Conservation (phyloP, 495 filamentous ascomycete species). For the Halenospora varia region DNA sequence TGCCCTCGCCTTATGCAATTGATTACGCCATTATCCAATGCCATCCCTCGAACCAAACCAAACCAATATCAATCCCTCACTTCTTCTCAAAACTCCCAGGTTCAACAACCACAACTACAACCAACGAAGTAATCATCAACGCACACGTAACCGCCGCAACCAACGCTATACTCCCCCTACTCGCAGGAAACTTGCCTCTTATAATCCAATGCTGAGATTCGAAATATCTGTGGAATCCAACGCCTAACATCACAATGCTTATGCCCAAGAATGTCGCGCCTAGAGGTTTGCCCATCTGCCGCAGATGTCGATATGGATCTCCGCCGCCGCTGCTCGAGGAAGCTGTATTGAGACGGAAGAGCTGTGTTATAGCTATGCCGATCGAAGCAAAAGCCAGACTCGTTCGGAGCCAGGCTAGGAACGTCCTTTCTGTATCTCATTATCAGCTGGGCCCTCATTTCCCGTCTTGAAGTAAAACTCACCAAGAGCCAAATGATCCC, state of each 20-base stretch:
- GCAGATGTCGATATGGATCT: slow-evolving; percentile 39
- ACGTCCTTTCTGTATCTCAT: slow-evolving; percentile 72
- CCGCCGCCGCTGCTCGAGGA: slow-evolving; percentile 27
- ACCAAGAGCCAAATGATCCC: slow-evolving; percentile 95
- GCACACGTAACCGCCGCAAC: slow-evolving; percentile 65
- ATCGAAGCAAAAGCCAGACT: slow-evolving; percentile 95
- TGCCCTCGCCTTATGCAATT: too few relatives aligned
- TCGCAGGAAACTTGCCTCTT: slow-evolving; percentile 89
- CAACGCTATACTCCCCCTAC: slow-evolving; percentile 78
- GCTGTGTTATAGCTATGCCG: slow-evolving; percentile 91
- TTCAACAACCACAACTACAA: slow-evolving; percentile 66
- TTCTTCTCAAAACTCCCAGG: slow-evolving; percentile 44
- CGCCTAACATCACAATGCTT: slow-evolving; percentile 75
- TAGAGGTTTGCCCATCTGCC: slow-evolving; percentile 84
- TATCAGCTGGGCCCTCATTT: slow-evolving; percentile 3
- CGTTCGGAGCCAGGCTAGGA: slow-evolving; percentile 94
- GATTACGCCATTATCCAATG: too few relatives aligned
- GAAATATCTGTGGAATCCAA: slow-evolving; percentile 68
- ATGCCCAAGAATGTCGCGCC: slow-evolving; percentile 90
- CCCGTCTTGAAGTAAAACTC: slow-evolving; percentile 24
- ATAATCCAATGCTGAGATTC: slow-evolving; percentile 81
- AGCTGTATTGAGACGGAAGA: slow-evolving; percentile 86
- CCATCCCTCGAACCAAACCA: too few relatives aligned
- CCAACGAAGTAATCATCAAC: slow-evolving; percentile 66
- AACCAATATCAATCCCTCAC: not conserved